phyloP scores from a whole-genome alignment of 331 rosid species.

The Quercus lobata region DNA sequence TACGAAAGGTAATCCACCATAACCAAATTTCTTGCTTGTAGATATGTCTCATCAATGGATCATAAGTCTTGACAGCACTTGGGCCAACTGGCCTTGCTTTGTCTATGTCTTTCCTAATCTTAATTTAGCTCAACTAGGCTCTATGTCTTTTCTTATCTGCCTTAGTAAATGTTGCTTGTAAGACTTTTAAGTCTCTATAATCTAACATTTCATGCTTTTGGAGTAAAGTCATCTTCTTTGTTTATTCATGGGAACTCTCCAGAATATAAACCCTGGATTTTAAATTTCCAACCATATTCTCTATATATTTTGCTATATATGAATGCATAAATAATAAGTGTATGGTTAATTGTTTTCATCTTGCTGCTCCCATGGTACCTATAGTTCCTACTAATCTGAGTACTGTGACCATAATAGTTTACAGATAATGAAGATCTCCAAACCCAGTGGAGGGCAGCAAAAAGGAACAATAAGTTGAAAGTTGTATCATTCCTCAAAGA shows the following conservation, averaged over 20 bases:
- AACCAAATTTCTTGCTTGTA: conserved; percentile 5
- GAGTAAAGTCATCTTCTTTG: not conserved
- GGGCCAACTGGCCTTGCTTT: not conserved
- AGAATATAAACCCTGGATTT: not conserved
- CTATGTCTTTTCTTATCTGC: not conserved
- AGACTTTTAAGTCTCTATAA: not conserved
- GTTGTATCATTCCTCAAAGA: conserved; percentile 70
- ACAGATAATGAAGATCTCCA: conserved; percentile 84
- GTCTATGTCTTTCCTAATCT: not conserved
- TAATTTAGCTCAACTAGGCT: not conserved
- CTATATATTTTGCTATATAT: not conserved
- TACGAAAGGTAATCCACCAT: conserved; percentile 54
- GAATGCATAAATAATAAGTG: not conserved
- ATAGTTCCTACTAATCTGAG: conserved; percentile 22
- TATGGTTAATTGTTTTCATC: not conserved
- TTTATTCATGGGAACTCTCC: not conserved
- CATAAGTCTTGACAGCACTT: not conserved
- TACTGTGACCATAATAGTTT: conserved; percentile 48
- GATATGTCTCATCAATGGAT: conserved; percentile 9
- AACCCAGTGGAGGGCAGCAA: conserved; percentile 78
- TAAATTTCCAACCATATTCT: not conserved
- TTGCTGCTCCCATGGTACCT: conserved; percentile 7
- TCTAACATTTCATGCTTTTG: not conserved
- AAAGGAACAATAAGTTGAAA: conserved; percentile 78
- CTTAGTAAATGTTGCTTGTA: not conserved